Evolutionary conservation across 768 basidiomycete species (phyloP).

Genomic region (Trametes elegans): DNA sequence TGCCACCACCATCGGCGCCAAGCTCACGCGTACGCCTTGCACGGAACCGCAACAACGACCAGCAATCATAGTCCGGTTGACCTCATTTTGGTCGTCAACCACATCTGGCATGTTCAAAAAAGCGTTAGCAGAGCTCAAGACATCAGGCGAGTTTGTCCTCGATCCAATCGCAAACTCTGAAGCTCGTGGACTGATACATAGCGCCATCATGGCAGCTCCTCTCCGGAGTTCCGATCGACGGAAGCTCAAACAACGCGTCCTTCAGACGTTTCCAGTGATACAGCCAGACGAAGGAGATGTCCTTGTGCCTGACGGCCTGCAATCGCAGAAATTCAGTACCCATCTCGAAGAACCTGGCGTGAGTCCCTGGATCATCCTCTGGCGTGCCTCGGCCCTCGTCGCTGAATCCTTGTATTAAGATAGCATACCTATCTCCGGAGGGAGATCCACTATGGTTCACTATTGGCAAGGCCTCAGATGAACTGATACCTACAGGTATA

Average conservation of each 20-base stretch:
- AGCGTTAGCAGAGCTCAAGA: conserved; percentile 64
- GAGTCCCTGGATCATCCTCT: conserved; percentile 23
- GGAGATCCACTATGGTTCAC: conserved; percentile 82
- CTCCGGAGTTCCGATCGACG: conserved; percentile 71
- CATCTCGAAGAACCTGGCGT: conserved; percentile 68
- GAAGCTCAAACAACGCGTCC: conserved; percentile 62
- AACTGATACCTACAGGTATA: conserved; percentile 67
- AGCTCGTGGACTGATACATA: background rate
- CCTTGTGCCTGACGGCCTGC: conserved; percentile 73
- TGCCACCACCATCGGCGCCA: too few relatives aligned
- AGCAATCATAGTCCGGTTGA: too few relatives aligned
- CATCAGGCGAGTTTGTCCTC: conserved; percentile 42
- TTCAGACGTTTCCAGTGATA: conserved; percentile 43
- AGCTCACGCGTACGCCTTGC: too few relatives aligned
- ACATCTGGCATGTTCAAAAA: conserved; percentile 86
- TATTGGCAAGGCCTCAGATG: conserved; percentile 62
- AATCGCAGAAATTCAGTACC: conserved; percentile 64
- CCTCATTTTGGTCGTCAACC: too few relatives aligned
- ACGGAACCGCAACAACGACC: too few relatives aligned
- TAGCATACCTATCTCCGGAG: conserved; percentile 58
- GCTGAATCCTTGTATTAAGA: conserved; percentile 37
- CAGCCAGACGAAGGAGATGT: conserved; percentile 59
- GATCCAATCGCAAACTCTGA: background rate
- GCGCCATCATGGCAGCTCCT: conserved; percentile 41
- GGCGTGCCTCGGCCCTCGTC: too few relatives aligned